phyloP scores from a whole-genome alignment of 2,329 filamentous ascomycete genomes.

The Plenodomus biglobosus region DNA sequence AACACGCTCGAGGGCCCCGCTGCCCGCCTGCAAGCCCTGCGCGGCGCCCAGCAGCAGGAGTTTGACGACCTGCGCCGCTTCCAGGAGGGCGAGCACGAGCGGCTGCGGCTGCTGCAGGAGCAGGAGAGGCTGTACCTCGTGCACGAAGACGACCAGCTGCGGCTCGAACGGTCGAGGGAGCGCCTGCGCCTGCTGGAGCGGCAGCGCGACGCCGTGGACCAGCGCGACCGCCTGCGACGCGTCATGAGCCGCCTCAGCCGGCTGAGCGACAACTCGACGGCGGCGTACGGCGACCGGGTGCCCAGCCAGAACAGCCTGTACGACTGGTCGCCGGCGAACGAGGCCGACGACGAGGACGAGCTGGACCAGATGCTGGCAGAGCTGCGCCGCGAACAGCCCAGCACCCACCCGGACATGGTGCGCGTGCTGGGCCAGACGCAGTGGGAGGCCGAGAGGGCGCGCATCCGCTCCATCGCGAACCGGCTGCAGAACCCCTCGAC shows the following conservation, averaged over 20 bases:
- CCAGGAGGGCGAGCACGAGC: conserved; percentile 31
- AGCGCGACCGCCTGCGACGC: conserved; percentile 47
- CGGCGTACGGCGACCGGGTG: conserved; percentile 58
- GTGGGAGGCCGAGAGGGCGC: conserved; percentile 37
- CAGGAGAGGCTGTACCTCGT: conserved; percentile 34
- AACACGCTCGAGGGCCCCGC: conserved; percentile 8
- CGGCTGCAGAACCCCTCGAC: conserved; percentile 20
- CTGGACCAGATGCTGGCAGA: conserved; percentile 47
- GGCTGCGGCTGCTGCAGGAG: conserved; percentile 20
- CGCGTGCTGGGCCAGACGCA: conserved; percentile 42
- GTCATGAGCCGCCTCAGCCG: conserved; percentile 51
- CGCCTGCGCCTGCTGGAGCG: conserved; percentile 36
- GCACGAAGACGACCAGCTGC: conserved; percentile 35
- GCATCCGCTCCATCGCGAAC: conserved; percentile 29
- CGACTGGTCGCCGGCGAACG: conserved; percentile 59
- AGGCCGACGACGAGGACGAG: conserved; percentile 43
- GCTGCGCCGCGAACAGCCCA: conserved; percentile 44
- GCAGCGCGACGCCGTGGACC: conserved; percentile 44
- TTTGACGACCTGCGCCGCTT: conserved; percentile 7
- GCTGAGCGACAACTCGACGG: conserved; percentile 43
- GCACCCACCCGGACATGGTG: conserved; percentile 44
- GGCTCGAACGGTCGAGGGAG: conserved; percentile 20
- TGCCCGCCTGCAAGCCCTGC: conserved; percentile 36
- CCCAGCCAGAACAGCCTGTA: conserved; percentile 59
- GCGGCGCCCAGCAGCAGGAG: conserved; percentile 43